Base-by-base conservation (phyloP, 805 yeast species). In the Candida orba region DNA sequence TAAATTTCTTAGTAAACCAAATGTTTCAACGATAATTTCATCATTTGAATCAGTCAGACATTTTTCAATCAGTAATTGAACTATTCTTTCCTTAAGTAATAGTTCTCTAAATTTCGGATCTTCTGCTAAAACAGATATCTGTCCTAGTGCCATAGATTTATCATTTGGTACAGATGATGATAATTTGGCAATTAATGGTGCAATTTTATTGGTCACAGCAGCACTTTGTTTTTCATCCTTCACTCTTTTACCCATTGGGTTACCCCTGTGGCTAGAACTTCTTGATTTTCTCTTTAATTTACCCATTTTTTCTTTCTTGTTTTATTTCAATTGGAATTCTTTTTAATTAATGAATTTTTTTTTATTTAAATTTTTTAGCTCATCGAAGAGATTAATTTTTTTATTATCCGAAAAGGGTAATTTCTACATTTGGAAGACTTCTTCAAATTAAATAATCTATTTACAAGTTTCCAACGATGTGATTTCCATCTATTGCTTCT, bases 21-120 rank as follows among this genome's bases (percentile, higher is more conserved):
- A 81, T 1, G 91, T 72, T 54, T 84, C 95, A 18, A 84, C 84
- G 17, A 85, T 82, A 37, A 87, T 77, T 52, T 88, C 96, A 44
- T 79, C 81, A 50, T 81, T 73, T 18, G 72, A 58, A 58, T 87
- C 95, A 37, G 75, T 76, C 20, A 90, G 62, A 27, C 81, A 69
- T 46, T 80, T 79, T 20, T 80, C 79, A 63, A 88, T 51, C 1
- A 89, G 58, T 2, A 76, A 71, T 34, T 78, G 77, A 10, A 90
- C 71, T 37, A 90, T 65, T 50, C 76, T 81, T 53, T 88, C 93
- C 57, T 83, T 84, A 48, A 90, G 63, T 18, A 89, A 67, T 44
- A 78, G 41, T 42, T 70, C 66, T 50, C 96, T 74, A 67, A 83
- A 67, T 33, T 70, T 66, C 2, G 75, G 63, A 53, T 87, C 93